Evolutionary conservation across 2,329 filamentous ascomycete species (phyloP).

Genomic region (Penicillium sp.): DNA sequence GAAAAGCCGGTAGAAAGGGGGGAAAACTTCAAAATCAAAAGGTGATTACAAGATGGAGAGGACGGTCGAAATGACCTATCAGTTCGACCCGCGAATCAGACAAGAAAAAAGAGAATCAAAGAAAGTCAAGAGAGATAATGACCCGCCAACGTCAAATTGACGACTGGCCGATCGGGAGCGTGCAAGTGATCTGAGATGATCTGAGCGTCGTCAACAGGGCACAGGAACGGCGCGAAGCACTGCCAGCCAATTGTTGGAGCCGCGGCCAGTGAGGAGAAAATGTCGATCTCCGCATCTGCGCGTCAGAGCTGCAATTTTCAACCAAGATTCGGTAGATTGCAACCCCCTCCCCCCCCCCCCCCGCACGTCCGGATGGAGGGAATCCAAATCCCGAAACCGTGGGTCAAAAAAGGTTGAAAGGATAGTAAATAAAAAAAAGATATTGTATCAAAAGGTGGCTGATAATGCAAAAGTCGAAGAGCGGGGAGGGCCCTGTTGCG

Average conservation of each 20-base stretch:
- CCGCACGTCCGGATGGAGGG: conserved; percentile 12
- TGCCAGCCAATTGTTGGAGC: conserved; percentile 23
- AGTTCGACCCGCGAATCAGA: conserved; percentile 26
- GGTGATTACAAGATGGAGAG: conserved; percentile 21
- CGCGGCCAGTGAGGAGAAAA: conserved; percentile 12
- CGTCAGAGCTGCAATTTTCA: conserved; percentile 17
- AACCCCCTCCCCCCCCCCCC: too few relatives aligned
- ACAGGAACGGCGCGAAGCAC: conserved; percentile 9
- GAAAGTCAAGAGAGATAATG: not conserved
- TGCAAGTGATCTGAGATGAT: conserved; percentile 15
- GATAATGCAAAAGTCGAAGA: conserved; percentile 23
- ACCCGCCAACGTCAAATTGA: conserved; percentile 16
- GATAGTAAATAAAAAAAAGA: conserved; percentile 22
- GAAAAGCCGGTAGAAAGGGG: conserved; percentile 15
- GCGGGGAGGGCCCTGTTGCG: conserved; percentile 17
- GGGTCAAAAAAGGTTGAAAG: conserved; percentile 14
- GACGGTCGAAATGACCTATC: conserved; percentile 22
- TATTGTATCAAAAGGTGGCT: conserved; percentile 20
- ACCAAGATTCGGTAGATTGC: conserved; percentile 12
- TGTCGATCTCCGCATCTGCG: conserved; percentile 30
- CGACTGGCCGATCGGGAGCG: conserved; percentile 8
- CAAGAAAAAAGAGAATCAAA: conserved; percentile 13
- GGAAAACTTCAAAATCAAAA: conserved; percentile 15
- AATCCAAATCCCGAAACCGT: not conserved
- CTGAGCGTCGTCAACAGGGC: conserved; percentile 11